These are phyloP conservation scores for Saccharomyces uvarum DNA, from an alignment of 1,139 yeast species.

Conservation along the genomic window DNA sequence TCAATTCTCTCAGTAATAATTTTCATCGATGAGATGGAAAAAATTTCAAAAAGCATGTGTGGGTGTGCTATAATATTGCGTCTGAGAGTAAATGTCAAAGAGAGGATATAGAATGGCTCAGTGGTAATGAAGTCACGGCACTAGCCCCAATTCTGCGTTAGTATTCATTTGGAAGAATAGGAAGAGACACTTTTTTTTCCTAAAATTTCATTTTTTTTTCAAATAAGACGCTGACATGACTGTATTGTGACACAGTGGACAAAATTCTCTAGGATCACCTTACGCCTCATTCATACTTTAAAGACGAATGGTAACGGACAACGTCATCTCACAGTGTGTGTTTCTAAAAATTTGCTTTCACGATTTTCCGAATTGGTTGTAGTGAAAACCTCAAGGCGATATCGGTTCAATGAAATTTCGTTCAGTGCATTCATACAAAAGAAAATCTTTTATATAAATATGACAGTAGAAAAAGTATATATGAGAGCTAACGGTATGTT, in stretches of 20 bases:
- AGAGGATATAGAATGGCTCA: not conserved
- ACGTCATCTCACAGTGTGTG: not conserved
- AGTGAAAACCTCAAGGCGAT: not conserved
- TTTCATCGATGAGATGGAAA: not conserved
- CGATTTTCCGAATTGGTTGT: no score
- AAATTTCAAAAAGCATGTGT: not conserved
- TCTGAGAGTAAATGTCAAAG: not conserved
- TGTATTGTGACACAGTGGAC: not conserved
- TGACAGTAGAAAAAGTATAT: not conserved
- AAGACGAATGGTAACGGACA: not conserved
- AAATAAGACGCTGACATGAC: no score
- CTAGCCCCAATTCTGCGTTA: no score
- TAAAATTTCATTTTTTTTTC: no score
- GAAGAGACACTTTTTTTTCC: no score
- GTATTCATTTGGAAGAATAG: not conserved
- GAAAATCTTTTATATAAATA: not conserved
- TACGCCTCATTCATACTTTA: no score
- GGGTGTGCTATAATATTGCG: not conserved
- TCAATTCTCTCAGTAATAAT: not conserved
- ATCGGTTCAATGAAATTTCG: not conserved
- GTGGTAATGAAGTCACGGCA: no score
- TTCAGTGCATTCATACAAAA: not conserved
- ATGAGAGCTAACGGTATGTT: not conserved
- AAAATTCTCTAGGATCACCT: not conserved
- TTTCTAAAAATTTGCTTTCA: not conserved